These are phyloP conservation scores for Peribolospora kevripleyi DNA, from an alignment of 768 basidiomycete species.

Conservation along the genomic window DNA sequence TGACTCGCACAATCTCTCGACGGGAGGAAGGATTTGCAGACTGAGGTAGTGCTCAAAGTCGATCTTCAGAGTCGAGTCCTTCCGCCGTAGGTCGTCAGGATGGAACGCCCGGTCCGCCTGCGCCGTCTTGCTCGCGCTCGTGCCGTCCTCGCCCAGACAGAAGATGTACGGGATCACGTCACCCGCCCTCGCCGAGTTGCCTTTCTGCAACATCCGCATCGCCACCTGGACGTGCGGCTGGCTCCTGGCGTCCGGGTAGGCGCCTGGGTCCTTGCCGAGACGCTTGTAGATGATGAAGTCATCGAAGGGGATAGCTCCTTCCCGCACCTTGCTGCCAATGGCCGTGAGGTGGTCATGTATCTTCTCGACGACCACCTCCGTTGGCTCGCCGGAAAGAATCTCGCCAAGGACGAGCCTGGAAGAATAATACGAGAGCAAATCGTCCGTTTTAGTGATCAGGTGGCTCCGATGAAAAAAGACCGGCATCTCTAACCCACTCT, in stretches of 20 bases:
- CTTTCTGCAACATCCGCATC: conserved; percentile 60
- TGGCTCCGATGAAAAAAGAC: neutral
- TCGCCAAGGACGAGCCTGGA: conserved; percentile 64
- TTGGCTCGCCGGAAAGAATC: conserved; percentile 70
- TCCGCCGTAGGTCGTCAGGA: conserved; percentile 68
- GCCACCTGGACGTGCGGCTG: conserved; percentile 97
- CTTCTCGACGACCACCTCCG: conserved; percentile 64
- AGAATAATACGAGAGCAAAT: neutral
- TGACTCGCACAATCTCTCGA: conserved; percentile 81
- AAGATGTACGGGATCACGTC: conserved; percentile 95
- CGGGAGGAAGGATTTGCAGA: conserved; percentile 76
- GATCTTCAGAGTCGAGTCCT: conserved; percentile 40
- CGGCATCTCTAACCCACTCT: conserved; percentile 33
- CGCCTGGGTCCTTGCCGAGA: conserved; percentile 84
- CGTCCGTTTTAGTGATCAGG: neutral
- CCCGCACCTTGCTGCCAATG: conserved; percentile 52
- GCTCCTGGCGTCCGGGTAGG: conserved; percentile 82
- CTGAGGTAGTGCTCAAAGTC: conserved; percentile 81
- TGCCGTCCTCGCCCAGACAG: conserved; percentile 45
- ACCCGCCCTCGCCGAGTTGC: conserved; percentile 52
- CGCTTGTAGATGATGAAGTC: conserved; percentile 95
- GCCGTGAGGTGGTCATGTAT: conserved; percentile 75
- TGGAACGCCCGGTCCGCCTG: conserved; percentile 82
- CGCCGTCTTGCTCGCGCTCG: conserved; percentile 40
- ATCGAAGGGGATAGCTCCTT: conserved; percentile 55